Evolutionary conservation across 176 grass and related monocot species (phyloP).

Genomic region (Oryza meyeriana): DNA sequence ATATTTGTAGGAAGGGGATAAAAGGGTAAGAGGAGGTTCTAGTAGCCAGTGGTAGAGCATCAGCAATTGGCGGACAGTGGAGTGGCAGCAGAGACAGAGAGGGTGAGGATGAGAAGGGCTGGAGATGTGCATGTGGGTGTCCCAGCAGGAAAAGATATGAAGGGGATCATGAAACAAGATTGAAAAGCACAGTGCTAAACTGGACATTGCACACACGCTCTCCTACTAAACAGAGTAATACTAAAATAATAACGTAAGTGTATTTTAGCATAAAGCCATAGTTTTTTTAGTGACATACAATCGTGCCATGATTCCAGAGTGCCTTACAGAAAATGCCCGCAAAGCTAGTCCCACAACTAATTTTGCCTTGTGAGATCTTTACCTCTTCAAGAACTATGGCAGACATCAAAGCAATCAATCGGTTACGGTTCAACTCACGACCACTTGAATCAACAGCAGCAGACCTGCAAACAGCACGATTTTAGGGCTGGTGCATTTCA

Average conservation of each 20-base stretch:
- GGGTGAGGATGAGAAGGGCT: too few species aligned
- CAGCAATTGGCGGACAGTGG: too few species aligned
- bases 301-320: neutral
- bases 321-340: neutral
- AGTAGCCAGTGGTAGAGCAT: too few species aligned
- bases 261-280: neutral
- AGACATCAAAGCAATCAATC: slow-evolving; percentile 92
- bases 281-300: neutral
- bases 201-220: too few species aligned
- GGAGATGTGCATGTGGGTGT: too few species aligned
- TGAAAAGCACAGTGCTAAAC: too few species aligned
- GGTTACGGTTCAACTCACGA: slow-evolving; percentile 75
- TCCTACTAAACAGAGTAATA: neutral
- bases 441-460: slow-evolving; percentile 92
- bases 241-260: neutral
- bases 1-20: too few species aligned
- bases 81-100: too few species aligned
- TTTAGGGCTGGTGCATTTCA: neutral
- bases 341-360: neutral
- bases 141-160: too few species aligned
- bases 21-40: too few species aligned
- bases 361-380: slow-evolving; percentile 6
- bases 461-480: slow-evolving; percentile 53
- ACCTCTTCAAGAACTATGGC: slow-evolving; percentile 97
- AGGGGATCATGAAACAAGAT: too few species aligned